Base-by-base conservation (phyloP, 2,329 filamentous ascomycete genomes). In the Monilinia aucupariae region DNA sequence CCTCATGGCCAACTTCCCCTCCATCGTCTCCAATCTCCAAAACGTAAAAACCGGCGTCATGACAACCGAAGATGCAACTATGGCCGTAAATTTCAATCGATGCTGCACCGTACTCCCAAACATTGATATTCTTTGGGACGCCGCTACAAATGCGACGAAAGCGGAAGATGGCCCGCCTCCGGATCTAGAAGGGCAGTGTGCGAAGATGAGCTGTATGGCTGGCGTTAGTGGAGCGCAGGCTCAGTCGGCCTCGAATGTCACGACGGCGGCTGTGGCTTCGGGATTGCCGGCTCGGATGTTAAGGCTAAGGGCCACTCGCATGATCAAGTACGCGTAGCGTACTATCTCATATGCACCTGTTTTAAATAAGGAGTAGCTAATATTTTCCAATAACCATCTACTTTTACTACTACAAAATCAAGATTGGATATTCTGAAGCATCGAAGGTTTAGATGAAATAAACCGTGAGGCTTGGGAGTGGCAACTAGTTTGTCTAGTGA, bases 1-100 rank as follows among this genome's bases (percentile, higher is more conserved):
- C 13, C 56, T 68, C n/a, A 68, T 68, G 63, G 66, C 61, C 41
- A 68, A 68, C 25, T 68, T 68, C 45, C 63, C 63, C 9, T 56
- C 51, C 27, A 68, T 68, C 30, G 63, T 68, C 52, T 61, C 61
- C 39, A 68, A 67, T 47, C 56, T 68, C 6, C 39, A 66, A 30
- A 65, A 30, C 4, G 61, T 68, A 8, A 32, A 66, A 13, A 61
- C 27, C 4, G 65, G 65, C 15, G 50, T 58, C 8, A 68, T 68
- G 66, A 62, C 63, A 12, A 68, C 63, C 0, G 27, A 68, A 32
- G 61, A 63, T 45, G 61, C 66, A 1, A 68, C 66, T 15, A 62
- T 64, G 34, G 66, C 66, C 13, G 61, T 67, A 2, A 68, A 68
- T 41, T 67, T 66, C 49, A 68, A 66, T 27, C 43, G 65, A 22